Evolutionary conservation across 345 rosid genomes (phyloP).

Genomic region (Linum tenue): DNA sequence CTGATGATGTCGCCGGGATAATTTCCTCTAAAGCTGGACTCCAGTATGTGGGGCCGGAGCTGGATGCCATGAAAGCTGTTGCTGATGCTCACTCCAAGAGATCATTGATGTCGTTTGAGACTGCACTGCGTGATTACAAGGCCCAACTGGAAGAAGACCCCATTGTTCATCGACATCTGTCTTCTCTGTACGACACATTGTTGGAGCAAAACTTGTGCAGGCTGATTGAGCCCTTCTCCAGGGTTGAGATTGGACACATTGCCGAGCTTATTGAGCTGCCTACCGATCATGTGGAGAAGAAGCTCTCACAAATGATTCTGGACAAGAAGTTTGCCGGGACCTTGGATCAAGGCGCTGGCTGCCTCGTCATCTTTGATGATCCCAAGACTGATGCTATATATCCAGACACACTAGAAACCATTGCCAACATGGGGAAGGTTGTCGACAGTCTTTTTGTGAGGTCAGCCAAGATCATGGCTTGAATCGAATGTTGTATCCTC

Average conservation of each 20-base stretch:
- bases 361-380: constrained; percentile 80
- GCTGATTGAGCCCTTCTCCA: constrained; percentile 85
- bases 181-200: constrained; percentile 75
- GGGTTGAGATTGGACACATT: constrained; percentile 77
- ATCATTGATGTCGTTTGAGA: constrained; percentile 77
- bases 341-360: constrained; percentile 91
- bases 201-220: constrained; percentile 87
- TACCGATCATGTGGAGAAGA: constrained; percentile 74
- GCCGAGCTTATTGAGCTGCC: constrained; percentile 73
- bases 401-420: constrained; percentile 77
- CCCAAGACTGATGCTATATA: constrained; percentile 83
- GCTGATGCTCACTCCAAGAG: constrained; percentile 91
- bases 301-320: constrained; percentile 86
- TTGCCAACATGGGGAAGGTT: constrained; percentile 81
- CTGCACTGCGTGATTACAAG: constrained; percentile 61
- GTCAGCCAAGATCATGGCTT: constrained; percentile 88
- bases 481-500: not conserved
- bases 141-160: constrained; percentile 93
- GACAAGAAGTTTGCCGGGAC: constrained; percentile 96
- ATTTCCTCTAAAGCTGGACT: constrained; percentile 92
- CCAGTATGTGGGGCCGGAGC: constrained; percentile 70
- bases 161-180: constrained; percentile 88
- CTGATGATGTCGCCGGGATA: constrained; percentile 85
- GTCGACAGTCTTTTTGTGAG: constrained; percentile 93
- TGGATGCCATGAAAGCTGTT: constrained; percentile 96